These are phyloP conservation scores for Bipolaris cookei DNA, from an alignment of 2,329 filamentous ascomycete genomes.

Conservation along the genomic window DNA sequence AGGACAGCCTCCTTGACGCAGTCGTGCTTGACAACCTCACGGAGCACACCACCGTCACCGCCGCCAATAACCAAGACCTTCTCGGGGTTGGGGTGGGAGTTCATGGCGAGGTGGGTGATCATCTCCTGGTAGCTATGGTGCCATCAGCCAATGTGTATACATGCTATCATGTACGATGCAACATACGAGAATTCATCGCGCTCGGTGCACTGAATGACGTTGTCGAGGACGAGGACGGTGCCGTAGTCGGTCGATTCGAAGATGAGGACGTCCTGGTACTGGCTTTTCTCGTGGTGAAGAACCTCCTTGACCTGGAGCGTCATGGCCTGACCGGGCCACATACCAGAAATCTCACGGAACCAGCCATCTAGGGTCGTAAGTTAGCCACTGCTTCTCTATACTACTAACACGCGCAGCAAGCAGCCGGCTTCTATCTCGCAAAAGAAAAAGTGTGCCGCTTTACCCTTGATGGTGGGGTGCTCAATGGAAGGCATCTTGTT, in stretches of 20 bases:
- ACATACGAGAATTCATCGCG: conserved; percentile 91
- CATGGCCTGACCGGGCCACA: conserved; percentile 99
- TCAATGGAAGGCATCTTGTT: conserved; percentile 70
- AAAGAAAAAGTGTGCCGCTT: conserved; percentile 3
- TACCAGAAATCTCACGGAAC: conserved; percentile 98
- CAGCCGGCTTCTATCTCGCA: neutral
- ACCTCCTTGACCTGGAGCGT: conserved; percentile 89
- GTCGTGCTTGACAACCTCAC: conserved; percentile 99
- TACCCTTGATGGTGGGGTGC: conserved; percentile 79
- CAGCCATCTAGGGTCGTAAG: conserved; percentile 79
- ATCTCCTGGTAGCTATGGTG: conserved; percentile 87
- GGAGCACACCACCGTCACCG: conserved; percentile 95
- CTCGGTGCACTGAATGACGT: conserved; percentile 98
- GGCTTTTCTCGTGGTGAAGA: conserved; percentile 97
- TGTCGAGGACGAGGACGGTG: conserved; percentile 95
- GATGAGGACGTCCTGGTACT: conserved; percentile 98
- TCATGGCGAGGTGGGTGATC: conserved; percentile 98
- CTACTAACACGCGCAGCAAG: neutral
- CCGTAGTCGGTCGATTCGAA: conserved; percentile 98
- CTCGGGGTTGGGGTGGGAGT: conserved; percentile 97
- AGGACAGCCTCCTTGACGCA: conserved; percentile 94
- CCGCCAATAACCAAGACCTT: conserved; percentile 98
- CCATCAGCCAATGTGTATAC: conserved; percentile 21
- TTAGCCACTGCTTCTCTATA: neutral
- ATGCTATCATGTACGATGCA: neutral